Percentiles rank a stretch among this genome's conserved stretches.
Conservation (phyloP, 2,329 filamentous ascomycete genomes). For the Exserohilum turcica region DNA sequence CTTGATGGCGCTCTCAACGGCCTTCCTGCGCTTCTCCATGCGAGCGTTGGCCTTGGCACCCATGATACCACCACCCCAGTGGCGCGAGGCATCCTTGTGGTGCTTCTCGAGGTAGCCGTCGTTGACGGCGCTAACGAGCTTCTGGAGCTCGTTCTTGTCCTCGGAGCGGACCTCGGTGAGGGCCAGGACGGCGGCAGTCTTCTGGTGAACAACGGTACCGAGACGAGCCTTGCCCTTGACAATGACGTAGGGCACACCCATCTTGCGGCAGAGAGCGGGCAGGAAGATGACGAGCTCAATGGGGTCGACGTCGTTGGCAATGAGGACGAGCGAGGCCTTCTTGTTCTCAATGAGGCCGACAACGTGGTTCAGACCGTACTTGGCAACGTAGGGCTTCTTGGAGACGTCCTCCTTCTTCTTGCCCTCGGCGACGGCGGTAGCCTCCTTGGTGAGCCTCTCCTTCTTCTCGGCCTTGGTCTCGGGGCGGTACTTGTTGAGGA, state of each 20-base stretch:
- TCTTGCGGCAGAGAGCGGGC: slow-evolving; percentile 99
- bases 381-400: slow-evolving; percentile 99
- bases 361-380: slow-evolving; percentile 99
- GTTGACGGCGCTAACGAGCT: slow-evolving; percentile 95
- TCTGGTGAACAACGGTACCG: slow-evolving; percentile 99
- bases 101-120: slow-evolving; percentile 90
- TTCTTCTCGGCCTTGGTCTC: slow-evolving; percentile 99
- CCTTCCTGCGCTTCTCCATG: slow-evolving; percentile 89
- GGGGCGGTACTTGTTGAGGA: slow-evolving; percentile 99
- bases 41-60: slow-evolving; percentile 84
- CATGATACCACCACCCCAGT: slow-evolving; percentile 99
- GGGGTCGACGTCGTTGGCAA: slow-evolving; percentile 99
- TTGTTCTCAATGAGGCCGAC: slow-evolving; percentile 72
- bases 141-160: slow-evolving; percentile 98
- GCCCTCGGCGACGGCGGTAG: slow-evolving; percentile 94
- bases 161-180: slow-evolving; percentile 95
- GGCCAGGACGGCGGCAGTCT: slow-evolving; percentile 96
- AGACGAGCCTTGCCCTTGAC: slow-evolving; percentile 99
- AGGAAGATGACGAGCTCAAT: slow-evolving; percentile 99
- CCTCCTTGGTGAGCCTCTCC: slow-evolving; percentile 98
- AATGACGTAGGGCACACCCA: slow-evolving; percentile 97
- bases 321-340: slow-evolving; percentile 97
- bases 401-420: slow-evolving; percentile 99
- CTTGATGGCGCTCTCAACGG: slow-evolving; percentile 93
- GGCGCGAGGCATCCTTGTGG: slow-evolving; percentile 86